These are phyloP conservation scores for Calonectria pauciramosa DNA, from an alignment of 2,329 filamentous ascomycete genomes.

Conservation along the genomic window DNA sequence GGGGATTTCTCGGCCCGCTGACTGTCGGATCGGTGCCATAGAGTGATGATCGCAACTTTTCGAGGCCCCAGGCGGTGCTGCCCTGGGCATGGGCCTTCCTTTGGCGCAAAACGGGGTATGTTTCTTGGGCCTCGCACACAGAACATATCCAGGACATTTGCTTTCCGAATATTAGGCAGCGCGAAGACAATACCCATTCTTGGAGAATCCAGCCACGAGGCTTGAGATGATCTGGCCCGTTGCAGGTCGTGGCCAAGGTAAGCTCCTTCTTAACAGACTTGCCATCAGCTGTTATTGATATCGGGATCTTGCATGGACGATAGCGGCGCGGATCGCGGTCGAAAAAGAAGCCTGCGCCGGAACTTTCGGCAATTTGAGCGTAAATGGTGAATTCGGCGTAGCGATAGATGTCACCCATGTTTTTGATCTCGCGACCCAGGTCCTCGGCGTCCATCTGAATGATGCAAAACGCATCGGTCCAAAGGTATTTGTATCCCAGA, in stretches of 20 bases:
- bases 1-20: background rate
- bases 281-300: background rate
- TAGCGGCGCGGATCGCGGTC: slow-evolving; percentile 13
- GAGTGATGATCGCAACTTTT: slow-evolving; percentile 3
- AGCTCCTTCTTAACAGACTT: background rate
- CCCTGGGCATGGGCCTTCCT: background rate
- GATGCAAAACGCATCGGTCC: slow-evolving; percentile 23
- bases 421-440: slow-evolving; percentile 18
- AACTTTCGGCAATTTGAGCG: slow-evolving; percentile 24
- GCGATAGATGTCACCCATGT: slow-evolving; percentile 36
- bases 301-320: slow-evolving; percentile 21
- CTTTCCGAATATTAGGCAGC: slow-evolving; percentile 27
- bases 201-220: slow-evolving; percentile 30
- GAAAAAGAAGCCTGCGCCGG: slow-evolving; percentile 25
- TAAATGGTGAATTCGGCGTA: slow-evolving; percentile 35
- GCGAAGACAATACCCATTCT: slow-evolving; percentile 26
- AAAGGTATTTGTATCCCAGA: slow-evolving; percentile 20
- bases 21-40: background rate
- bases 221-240: slow-evolving; percentile 28
- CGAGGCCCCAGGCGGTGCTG: background rate
- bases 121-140: slow-evolving; percentile 27
- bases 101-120: background rate
- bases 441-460: slow-evolving; percentile 33
- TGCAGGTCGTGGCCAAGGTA: slow-evolving; percentile 21
- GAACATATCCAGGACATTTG: slow-evolving; percentile 32